Percentiles rank a stretch among this genome's conserved stretches.
phyloP scores from a whole-genome alignment of 163 green algal species.

The Chlamydomonas reinhardtii region DNA sequence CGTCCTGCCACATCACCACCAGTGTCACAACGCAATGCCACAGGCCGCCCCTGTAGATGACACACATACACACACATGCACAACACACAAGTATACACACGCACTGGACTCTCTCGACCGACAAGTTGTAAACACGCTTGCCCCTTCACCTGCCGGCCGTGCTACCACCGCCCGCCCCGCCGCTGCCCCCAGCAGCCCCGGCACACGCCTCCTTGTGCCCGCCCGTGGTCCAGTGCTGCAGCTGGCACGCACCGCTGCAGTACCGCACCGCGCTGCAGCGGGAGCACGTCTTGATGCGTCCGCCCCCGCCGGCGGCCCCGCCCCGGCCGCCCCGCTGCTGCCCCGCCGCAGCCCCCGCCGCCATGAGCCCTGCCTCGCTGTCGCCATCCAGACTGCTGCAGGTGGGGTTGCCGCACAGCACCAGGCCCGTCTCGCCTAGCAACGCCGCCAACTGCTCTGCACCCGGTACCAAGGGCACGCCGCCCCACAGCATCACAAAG shows the following conservation, averaged over 20 bases:
- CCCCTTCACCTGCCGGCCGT: too few relatives aligned
- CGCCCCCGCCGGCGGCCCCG: too few relatives aligned
- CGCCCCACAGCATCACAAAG: neutral
- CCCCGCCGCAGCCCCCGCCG: too few relatives aligned
- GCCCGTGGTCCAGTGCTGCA: neutral
- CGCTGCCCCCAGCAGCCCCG: neutral
- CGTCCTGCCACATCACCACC: too few relatives aligned
- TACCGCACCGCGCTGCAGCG: constrained; percentile 6
- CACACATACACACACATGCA: too few relatives aligned
- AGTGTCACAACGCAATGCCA: too few relatives aligned
- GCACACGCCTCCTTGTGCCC: constrained; percentile 14
- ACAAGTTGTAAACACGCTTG: too few relatives aligned
- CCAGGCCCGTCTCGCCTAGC: neutral
- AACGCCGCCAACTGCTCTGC: neutral
- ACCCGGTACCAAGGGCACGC: neutral
- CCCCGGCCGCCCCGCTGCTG: too few relatives aligned
- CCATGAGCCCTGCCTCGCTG: neutral
- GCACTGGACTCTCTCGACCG: too few relatives aligned
- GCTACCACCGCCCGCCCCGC: too few relatives aligned
- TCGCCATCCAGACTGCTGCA: neutral
- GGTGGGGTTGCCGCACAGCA: neutral
- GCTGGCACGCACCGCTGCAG: constrained; percentile 12
- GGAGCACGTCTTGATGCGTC: constrained; percentile 1
- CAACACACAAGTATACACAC: too few relatives aligned
- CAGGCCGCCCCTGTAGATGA: too few relatives aligned